Conservation (phyloP, 306 rosid genomes). For the Datisca glomerata region DNA sequence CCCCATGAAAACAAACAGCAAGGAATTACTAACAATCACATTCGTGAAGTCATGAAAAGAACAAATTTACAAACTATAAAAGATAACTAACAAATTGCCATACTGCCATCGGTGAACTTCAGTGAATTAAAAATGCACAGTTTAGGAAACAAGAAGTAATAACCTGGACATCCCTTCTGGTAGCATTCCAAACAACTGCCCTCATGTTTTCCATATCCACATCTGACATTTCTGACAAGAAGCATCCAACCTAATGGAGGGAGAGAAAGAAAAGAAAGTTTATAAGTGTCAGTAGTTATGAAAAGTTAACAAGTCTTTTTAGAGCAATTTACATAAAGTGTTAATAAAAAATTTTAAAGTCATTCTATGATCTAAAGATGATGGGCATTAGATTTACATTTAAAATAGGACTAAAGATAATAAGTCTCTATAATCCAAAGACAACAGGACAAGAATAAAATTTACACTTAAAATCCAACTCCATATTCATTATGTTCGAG, state of each 20-base stretch:
- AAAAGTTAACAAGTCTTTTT: neutral
- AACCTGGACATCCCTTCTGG: slow-evolving; percentile 53
- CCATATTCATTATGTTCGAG: too few species aligned
- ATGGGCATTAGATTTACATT: too few species aligned
- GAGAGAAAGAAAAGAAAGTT: slow-evolving; percentile 10
- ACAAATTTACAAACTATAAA: slow-evolving; percentile 5
- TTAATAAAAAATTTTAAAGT: too few species aligned
- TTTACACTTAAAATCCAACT: too few species aligned
- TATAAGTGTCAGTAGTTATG: neutral
- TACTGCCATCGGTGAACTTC: neutral
- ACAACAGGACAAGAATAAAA: too few species aligned
- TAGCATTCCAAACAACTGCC: slow-evolving; percentile 28
- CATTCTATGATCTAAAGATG: too few species aligned
- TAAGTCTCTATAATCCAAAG: too few species aligned
- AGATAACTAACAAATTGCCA: slow-evolving; percentile 1
- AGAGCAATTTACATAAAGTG: neutral
- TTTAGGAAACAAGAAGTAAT: slow-evolving; percentile 15
- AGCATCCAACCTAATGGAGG: slow-evolving; percentile 61
- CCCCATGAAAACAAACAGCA: too few species aligned
- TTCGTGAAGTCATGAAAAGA: slow-evolving; percentile 13
- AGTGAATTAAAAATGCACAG: neutral
- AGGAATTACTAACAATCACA: slow-evolving; percentile 17
- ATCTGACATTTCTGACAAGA: slow-evolving; percentile 35
- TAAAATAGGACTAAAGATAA: too few species aligned
- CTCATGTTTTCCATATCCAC: slow-evolving; percentile 36